Evolutionary conservation across 73 alveolate genomes (phyloP).

Genomic region (Tetrahymena borealis): DNA sequence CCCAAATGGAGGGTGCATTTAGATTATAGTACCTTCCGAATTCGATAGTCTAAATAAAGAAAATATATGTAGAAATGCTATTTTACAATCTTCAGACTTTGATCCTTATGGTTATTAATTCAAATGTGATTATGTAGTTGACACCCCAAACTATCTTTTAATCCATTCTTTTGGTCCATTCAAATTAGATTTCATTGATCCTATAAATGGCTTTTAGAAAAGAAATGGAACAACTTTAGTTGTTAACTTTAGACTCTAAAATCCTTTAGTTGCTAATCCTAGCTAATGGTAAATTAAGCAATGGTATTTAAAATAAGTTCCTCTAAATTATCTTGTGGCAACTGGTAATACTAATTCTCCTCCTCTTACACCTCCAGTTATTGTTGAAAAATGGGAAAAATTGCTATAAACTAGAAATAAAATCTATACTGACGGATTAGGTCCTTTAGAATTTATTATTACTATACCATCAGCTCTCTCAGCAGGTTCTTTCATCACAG

Average conservation of each 20-base stretch:
- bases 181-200: background rate
- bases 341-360: constrained; percentile 15
- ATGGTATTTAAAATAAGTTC: constrained; percentile 34
- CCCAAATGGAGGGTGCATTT: background rate
- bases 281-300: constrained; percentile 9
- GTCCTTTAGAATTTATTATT: constrained; percentile 17
- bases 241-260: constrained; percentile 7
- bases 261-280: constrained; percentile 2
- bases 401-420: constrained; percentile 11
- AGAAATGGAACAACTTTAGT: background rate
- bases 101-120: background rate
- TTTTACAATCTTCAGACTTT: background rate
- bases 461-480: background rate
- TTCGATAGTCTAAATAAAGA: background rate
- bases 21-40: background rate
- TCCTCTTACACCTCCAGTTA: background rate
- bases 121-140: background rate
- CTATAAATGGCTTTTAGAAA: background rate
- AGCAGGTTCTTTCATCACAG: constrained; percentile 8
- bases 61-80: background rate
- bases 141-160: background rate
- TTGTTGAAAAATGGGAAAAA: constrained; percentile 16
- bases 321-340: constrained; percentile 13
- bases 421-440: background rate
- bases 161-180: background rate